These are phyloP conservation scores for Yarrowia phangngaensis DNA, from an alignment of 805 yeast species.

Conservation along the genomic window DNA sequence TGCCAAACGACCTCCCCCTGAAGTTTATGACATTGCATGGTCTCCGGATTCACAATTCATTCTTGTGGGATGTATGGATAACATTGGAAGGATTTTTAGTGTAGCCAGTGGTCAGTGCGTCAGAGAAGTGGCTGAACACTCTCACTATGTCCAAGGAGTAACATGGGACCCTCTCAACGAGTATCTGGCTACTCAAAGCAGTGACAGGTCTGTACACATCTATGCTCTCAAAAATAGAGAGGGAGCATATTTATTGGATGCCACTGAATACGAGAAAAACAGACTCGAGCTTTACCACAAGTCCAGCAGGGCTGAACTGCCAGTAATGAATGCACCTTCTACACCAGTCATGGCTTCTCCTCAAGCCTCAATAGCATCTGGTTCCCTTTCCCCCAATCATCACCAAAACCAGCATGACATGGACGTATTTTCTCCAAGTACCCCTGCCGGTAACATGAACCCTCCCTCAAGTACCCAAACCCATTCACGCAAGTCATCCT, in stretches of 20 bases:
- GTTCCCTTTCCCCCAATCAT: conserved; percentile 8
- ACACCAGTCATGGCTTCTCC: conserved; percentile 26
- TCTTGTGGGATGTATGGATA: conserved; percentile 91
- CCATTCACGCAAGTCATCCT: conserved; percentile 46
- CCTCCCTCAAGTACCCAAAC: conserved; percentile 36
- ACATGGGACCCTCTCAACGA: conserved; percentile 88
- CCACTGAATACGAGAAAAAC: conserved; percentile 14
- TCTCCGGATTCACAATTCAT: conserved; percentile 75
- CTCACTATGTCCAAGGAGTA: conserved; percentile 92
- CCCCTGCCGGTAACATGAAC: conserved; percentile 34
- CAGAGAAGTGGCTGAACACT: conserved; percentile 64
- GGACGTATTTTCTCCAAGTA: conserved; percentile 11
- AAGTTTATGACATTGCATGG: conserved; percentile 90
- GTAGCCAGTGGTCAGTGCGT: conserved; percentile 55
- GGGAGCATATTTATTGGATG: conserved; percentile 40
- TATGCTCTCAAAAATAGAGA: conserved; percentile 46
- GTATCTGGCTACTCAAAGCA: conserved; percentile 79
- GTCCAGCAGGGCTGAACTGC: conserved; percentile 43
- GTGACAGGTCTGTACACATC: conserved; percentile 79
- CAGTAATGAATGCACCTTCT: conserved; percentile 23
- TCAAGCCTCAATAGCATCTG: neutral
- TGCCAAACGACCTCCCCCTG: conserved; percentile 45
- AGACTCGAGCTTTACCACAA: conserved; percentile 21
- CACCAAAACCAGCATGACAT: conserved; percentile 22
- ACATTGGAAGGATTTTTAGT: conserved; percentile 65